These are phyloP conservation scores for Sicyos baderoa DNA, from an alignment of 306 rosid species.

Conservation along the genomic window DNA sequence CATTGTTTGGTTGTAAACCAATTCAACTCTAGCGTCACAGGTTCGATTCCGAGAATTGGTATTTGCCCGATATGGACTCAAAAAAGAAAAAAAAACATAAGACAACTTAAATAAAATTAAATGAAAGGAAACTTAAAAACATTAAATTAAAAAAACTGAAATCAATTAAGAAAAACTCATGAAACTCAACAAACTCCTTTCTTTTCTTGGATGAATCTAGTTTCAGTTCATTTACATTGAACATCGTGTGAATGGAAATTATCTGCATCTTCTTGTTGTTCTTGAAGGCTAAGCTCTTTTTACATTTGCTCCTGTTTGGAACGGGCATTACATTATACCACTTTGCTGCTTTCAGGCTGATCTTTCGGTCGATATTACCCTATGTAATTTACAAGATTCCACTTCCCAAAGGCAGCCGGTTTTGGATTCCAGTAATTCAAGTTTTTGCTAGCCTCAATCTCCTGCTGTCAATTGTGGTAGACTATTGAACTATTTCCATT, in stretches of 20 bases:
- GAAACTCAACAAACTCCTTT: background rate
- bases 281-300: background rate
- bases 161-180: no score
- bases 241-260: no score
- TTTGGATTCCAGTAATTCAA: constrained; percentile 89
- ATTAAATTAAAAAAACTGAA: no score
- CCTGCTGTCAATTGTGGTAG: constrained; percentile 69
- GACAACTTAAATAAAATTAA: no score
- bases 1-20: no score
- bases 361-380: constrained; percentile 53
- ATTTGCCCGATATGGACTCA: no score
- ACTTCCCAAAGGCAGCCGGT: constrained; percentile 72
- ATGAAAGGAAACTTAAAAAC: no score
- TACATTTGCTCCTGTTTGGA: background rate
- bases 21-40: no score
- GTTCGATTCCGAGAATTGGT: no score
- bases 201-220: constrained; percentile 5
- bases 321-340: constrained; percentile 2
- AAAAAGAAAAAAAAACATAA: no score
- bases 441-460: constrained; percentile 83
- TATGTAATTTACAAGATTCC: constrained; percentile 69
- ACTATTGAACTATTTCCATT: constrained; percentile 11
- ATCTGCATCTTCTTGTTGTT: background rate
- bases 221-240: background rate
- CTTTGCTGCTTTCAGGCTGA: constrained; percentile 54